Evolutionary conservation across 768 basidiomycete genomes (phyloP), one percentile per base, ranked within the genome.

Genomic region (Naematelia encephala): DNA sequence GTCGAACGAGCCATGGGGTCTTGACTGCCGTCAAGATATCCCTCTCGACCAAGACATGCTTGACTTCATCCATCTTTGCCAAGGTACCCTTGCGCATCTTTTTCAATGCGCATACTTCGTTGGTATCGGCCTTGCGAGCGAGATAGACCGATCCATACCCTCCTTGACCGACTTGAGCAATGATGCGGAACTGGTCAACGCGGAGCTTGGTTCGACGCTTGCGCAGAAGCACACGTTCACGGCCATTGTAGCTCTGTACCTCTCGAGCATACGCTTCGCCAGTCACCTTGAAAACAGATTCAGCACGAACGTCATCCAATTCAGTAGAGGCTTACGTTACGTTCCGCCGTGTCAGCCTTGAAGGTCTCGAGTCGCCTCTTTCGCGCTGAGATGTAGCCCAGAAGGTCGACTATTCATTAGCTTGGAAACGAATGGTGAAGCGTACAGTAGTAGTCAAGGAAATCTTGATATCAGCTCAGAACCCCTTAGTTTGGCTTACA

Each of bases 1-100:
- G 81, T 23, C 87, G 82, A 48, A 98, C 96, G 58, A 99, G 83
- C 96, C 96, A 99, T 1, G 94, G 91, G 0, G 92, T 94, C 78
- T 94, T 93, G 25, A 94, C 97, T 1, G 92, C 90, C 0, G 93
- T 97, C 63, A 99, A 80, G 70, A 99, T 99, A 76, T 99, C 96
- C 44, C 96, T 86, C 78, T 99, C 96, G 28, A 97, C 90, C 21
- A 98, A 84, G 49, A 99, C 91, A 74, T 99, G 96, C n/a, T 91
- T 88, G 70, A 98, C 86, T 84, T 99, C 96, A 66, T 97, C 93
- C 96, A 97, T 97, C 82, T 99, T 99, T 72, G 87, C 87, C 44
- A 99, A 70, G 0, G 92, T 97, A 22, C 87, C 83, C 78, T 99
- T 99, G 68, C 82, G 83, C 96, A 99, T 94, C 80, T 90, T 94